Evolutionary conservation across 108 stramenopile species (phyloP), one percentile per base, ranked within the genome.

Genomic region (Chaetoceros muelleri): DNA sequence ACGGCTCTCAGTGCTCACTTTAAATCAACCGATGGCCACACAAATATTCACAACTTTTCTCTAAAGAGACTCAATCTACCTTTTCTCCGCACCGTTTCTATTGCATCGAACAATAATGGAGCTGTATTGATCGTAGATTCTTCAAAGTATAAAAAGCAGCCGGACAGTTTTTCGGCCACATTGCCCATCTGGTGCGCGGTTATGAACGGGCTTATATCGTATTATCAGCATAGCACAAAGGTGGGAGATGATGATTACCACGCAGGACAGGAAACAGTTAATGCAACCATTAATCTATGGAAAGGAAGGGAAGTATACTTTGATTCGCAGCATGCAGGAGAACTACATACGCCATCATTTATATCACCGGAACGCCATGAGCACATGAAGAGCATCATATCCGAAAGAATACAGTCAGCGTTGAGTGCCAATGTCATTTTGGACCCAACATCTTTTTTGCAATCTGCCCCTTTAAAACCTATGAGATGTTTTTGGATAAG

Each of bases 11-110:
- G 48, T 48, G 58, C 59, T 5, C 81, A 85, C 48, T 89, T 89
- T 73, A 85, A 89, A 71, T 76, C 74, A 47, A 81, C 84, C 0
- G 87, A 89, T 72, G 87, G 87, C 0, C 87, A 89, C 48, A 56
- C 58, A 0, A 67, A 69, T 5, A 70, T 65, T 2, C 85, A 78
- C 55, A 65, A 65, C 10, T 60, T 85, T 2, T 74, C 77, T 24
- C 55, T 81, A 0, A 80, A 79, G 44, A 71, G 87, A 8, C 47
- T 85, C 30, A 85, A 89, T 63, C 53, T 89, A 49, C 62, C 57
- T 17, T 26, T 89, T 29, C 30, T 85, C 2, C 57, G 69, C 24
- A 2, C 71, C 30, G 29, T 73, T 0, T 19, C 40, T n/a, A 31
- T 26, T 29, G 1, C 48, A 22, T 28, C 60, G 2, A 52, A 40